phyloP scores from a whole-genome alignment of 108 stramenopile species.

The Craspedostauros australis region DNA sequence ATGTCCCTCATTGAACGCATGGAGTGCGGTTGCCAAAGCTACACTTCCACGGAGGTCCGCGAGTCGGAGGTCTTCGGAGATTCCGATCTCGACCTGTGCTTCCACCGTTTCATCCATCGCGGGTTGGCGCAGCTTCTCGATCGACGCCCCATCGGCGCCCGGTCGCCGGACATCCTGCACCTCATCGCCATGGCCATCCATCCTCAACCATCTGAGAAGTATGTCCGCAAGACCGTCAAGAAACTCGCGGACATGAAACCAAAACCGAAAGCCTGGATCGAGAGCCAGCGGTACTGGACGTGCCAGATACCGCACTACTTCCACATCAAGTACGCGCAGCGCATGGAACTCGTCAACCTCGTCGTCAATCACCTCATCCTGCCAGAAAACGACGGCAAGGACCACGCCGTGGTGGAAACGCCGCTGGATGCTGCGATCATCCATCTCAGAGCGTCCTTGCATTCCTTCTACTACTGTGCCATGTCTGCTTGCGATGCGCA shows the following conservation, averaged over 20 bases:
- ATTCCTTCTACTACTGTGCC: constrained; percentile 28
- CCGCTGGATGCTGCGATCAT: neutral
- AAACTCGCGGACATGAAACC: neutral
- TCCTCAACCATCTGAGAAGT: constrained; percentile 29
- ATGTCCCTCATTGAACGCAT: constrained; percentile 40
- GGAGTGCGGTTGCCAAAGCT: constrained; percentile 11
- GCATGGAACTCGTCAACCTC: constrained; percentile 27
- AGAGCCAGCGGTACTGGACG: constrained; percentile 22
- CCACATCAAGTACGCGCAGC: constrained; percentile 38
- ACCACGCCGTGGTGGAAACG: neutral
- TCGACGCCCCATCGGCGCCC: constrained; percentile 25
- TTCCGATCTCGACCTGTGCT: constrained; percentile 23
- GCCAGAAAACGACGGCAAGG: constrained; percentile 10
- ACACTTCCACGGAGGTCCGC: constrained; percentile 24
- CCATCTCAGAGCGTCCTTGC: constrained; percentile 33
- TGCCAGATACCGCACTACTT: constrained; percentile 21
- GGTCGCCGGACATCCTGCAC: constrained; percentile 39
- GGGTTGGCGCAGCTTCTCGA: constrained; percentile 26
- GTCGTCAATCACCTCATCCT: constrained; percentile 19
- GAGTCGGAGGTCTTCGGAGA: constrained; percentile 27
- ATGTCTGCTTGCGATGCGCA: constrained; percentile 21
- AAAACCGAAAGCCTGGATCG: constrained; percentile 10
- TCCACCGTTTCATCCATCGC: constrained; percentile 22
- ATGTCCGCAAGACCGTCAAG: constrained; percentile 5
- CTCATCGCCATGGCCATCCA: constrained; percentile 43